Conservation (phyloP, 106 monocot species). For the Alisma plantagoaquatica region DNA sequence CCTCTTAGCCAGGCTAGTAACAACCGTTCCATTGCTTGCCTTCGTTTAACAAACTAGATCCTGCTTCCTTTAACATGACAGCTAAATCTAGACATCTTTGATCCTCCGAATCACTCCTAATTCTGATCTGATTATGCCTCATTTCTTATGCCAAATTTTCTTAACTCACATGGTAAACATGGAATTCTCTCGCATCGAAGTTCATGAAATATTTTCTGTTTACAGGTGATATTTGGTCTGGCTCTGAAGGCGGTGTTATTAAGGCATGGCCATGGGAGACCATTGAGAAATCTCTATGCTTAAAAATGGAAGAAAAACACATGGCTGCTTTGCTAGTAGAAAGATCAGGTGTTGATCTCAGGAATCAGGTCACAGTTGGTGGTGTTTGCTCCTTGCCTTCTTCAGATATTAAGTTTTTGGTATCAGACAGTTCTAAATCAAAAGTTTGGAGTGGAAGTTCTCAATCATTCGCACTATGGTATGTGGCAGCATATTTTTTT, state of each 20-base stretch:
- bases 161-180: too few relatives aligned
- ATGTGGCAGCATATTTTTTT: too few relatives aligned
- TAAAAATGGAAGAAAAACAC: conserved; percentile 60
- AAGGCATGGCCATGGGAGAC: conserved; percentile 92
- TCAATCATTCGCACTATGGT: conserved; percentile 76
- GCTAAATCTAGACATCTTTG: too few relatives aligned
- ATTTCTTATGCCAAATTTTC: too few relatives aligned
- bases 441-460: conserved; percentile 77
- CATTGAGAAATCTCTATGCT: conserved; percentile 75
- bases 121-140: too few relatives aligned
- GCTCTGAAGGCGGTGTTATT: conserved; percentile 80
- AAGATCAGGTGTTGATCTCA: conserved; percentile 72
- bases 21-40: too few relatives aligned
- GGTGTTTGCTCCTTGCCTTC: conserved; percentile 68
- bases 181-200: too few relatives aligned
- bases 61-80: too few relatives aligned
- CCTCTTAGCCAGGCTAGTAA: too few relatives aligned
- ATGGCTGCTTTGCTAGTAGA: conserved; percentile 76
- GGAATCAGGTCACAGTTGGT: conserved; percentile 49
- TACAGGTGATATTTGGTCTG: conserved; percentile 95
- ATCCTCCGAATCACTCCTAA: too few relatives aligned
- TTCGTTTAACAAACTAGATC: too few relatives aligned
- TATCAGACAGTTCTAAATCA: conserved; percentile 54
- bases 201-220: too few relatives aligned
- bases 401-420: conserved; percentile 53